Conservation (phyloP, 805 yeast genomes). For the Metschnikowia drakensbergensis region DNA sequence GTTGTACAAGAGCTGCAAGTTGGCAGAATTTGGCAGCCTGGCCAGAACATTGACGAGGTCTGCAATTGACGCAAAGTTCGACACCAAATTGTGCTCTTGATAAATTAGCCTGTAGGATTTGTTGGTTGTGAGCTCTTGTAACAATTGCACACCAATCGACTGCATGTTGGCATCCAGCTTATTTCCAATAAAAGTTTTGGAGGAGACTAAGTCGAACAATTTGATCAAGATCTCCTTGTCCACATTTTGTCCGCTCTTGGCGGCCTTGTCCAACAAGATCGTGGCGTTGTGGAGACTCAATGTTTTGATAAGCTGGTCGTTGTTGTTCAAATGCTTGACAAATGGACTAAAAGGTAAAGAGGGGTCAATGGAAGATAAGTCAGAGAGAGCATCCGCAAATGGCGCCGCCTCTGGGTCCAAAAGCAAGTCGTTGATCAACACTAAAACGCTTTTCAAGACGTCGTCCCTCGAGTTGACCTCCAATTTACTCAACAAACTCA, state of each 20-base stretch:
- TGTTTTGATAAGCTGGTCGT: constrained; percentile 55
- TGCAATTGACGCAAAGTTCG: constrained; percentile 33
- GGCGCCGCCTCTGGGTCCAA: constrained; percentile 33
- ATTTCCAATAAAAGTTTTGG: constrained; percentile 28
- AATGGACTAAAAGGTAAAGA: constrained; percentile 54
- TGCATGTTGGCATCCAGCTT: constrained; percentile 45
- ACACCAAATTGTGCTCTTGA: constrained; percentile 32
- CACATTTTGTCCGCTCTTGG: constrained; percentile 20
- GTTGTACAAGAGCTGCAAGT: constrained; percentile 81
- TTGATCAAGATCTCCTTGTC: constrained; percentile 39
- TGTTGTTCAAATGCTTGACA: constrained; percentile 46
- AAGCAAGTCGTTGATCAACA: constrained; percentile 56
- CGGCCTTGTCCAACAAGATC: constrained; percentile 38
- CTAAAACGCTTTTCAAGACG: constrained; percentile 60
- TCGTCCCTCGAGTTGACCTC: constrained; percentile 50
- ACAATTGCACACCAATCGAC: constrained; percentile 58
- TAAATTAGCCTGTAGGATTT: constrained; percentile 52
- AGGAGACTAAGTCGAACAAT: constrained; percentile 35
- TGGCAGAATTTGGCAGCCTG: constrained; percentile 37
- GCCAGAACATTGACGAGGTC: constrained; percentile 29
- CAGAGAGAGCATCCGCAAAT: constrained; percentile 39
- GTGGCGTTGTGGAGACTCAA: constrained; percentile 54
- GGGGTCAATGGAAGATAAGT: constrained; percentile 38
- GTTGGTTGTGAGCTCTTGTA: constrained; percentile 55
- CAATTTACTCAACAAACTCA: constrained; percentile 50